Conservation (phyloP, 495 filamentous ascomycete species). For the Apiosordaria backusii region DNA sequence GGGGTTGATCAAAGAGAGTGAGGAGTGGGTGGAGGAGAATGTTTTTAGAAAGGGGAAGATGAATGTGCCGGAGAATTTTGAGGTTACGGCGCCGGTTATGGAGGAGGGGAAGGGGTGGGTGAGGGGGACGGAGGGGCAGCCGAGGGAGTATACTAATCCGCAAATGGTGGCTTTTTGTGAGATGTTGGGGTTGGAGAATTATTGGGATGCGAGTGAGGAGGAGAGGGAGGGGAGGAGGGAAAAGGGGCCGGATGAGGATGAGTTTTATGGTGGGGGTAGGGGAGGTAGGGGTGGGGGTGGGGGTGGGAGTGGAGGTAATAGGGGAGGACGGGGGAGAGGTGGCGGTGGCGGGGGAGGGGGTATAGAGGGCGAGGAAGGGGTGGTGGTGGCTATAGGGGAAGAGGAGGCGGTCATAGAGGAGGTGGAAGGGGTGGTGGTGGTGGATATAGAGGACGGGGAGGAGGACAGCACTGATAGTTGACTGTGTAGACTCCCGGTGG, state of each 20-base stretch:
- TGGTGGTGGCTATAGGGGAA: not conserved
- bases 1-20: conserved; percentile 58
- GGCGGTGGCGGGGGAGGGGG: conserved; percentile 33
- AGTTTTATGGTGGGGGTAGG: conserved; percentile 12
- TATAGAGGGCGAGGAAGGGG: conserved; percentile 24
- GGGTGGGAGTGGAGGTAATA: conserved; percentile 21
- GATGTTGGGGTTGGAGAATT: conserved; percentile 70
- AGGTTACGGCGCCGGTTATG: conserved; percentile 68
- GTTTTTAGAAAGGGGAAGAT: conserved; percentile 58
- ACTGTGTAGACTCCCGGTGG: not conserved
- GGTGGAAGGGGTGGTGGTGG: conserved; percentile 39
- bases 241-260: conserved; percentile 34
- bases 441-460: conserved; percentile 34
- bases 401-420: conserved; percentile 20
- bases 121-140: conserved; percentile 40
- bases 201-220: conserved; percentile 67
- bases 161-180: conserved; percentile 78
- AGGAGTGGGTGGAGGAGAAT: conserved; percentile 73
- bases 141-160: conserved; percentile 74
- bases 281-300: conserved; percentile 29
- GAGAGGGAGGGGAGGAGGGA: conserved; percentile 56
- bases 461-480: conserved; percentile 9
- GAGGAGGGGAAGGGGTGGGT: conserved; percentile 39
- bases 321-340: conserved; percentile 21
- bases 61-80: conserved; percentile 71